Base-by-base conservation (phyloP, 2,329 filamentous ascomycete species). In the Cercospora brassicicola region DNA sequence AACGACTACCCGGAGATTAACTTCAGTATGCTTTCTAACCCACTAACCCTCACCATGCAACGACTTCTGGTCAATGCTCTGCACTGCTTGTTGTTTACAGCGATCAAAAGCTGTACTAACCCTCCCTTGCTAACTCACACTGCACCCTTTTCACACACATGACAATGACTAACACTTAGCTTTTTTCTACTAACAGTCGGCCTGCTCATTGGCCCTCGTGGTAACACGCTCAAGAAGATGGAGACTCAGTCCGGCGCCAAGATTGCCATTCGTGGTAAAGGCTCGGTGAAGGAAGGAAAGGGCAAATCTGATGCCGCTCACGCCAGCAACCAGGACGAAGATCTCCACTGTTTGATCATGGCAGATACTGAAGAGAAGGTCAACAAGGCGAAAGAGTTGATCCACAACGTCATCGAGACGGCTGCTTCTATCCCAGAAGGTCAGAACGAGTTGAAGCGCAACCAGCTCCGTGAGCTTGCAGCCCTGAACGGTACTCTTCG, bases 21-120 rank as follows among this genome's bases (percentile, higher is more conserved):
- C 91, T 99, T 99, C 93, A 99, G 95, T 99, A 97, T 94, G 94
- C 94, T 95, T 94, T 90, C 94, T 97, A 97, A 97, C 93, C 93
- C 93, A 93, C 80, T 81, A 79, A 79, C 78, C 84, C 82, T 84
- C 80, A 76, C 76, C 77, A 73, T 72, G 59, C 67, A 66, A 71
- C 61, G 61, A 64, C 61, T 33, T n/a, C 33, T 18, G 4, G 64
- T 65, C 68, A 66, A 65, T 62, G 59, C 67, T 65, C 65, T 71
- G 67, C 71, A 71, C 67, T 42, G 60, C 66, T 56, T 65, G 59
- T 60, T 75, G 73, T 75, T 76, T 71, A 74, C 73, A 75, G 73
- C 73, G 74, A 76, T 76, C 73, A 74, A 76, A 76, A 75, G 76
- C 72, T 69, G 74, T 71, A 72, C 74, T 77, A 75, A 76, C 73